Conservation (phyloP, 441 rosid species). For the Manihot esculenta region DNA sequence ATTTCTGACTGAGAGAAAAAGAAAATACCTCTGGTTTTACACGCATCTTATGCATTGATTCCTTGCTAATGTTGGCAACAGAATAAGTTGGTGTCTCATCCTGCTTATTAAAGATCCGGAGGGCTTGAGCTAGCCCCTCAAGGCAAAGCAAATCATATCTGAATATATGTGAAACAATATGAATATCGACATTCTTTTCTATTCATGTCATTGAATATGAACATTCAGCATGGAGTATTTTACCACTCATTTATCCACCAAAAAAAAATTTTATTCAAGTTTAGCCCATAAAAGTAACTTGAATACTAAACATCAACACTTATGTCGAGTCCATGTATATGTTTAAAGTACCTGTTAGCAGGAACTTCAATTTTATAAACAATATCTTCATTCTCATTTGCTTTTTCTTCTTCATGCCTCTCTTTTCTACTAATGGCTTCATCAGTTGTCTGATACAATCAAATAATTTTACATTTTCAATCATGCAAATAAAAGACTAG, state of each 20-base stretch:
- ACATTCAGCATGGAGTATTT: not conserved
- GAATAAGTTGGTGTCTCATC: constrained; percentile 57
- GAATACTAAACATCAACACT: too few species aligned
- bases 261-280: not conserved
- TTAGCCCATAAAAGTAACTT: not conserved
- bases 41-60: constrained; percentile 61
- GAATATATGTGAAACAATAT: constrained; percentile 18
- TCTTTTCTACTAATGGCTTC: constrained; percentile 85
- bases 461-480: not conserved
- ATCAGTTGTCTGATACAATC: constrained; percentile 65
- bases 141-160: constrained; percentile 97
- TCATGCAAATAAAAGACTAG: not conserved
- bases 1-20: not conserved
- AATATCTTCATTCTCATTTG: constrained; percentile 59
- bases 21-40: constrained; percentile 68
- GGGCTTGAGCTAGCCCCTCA: constrained; percentile 94
- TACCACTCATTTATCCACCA: not conserved
- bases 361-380: constrained; percentile 89
- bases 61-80: constrained; percentile 46
- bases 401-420: constrained; percentile 68
- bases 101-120: constrained; percentile 69
- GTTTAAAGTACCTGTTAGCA: constrained; percentile 61
- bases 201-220: not conserved
- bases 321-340: not conserved
- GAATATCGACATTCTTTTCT: constrained; percentile 1